Evolutionary conservation across 768 basidiomycete species (phyloP), one percentile per base, ranked within the genome.

Genomic region (Collybia sp.): DNA sequence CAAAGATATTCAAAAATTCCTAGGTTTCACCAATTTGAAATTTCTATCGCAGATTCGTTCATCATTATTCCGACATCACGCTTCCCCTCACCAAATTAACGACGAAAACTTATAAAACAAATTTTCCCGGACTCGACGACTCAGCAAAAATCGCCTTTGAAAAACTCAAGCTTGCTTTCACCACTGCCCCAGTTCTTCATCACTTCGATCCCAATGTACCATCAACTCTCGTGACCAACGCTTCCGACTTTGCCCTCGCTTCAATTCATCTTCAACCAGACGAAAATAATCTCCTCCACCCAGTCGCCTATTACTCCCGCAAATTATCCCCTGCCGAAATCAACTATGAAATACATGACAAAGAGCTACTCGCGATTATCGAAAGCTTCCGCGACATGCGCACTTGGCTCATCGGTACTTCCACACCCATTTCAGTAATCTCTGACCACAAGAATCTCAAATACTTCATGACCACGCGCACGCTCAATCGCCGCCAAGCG

Each of bases 281-380:
- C 40, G 30, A 56, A 6, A 18, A 57, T n/a, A 42, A 57, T 15
- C 30, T 40, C 3, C 63, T 65, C 44, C 68, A 66, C 16, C 73
- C 76, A 0, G 60, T 77, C 5, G 66, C 66, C 0, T 76, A 60
- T 48, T 52, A 59, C 13, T 73, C 67, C 40, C 46, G 33, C 19
- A 67, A 44, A 34, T 50, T 64, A 8, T 0, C 67, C 69, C 40
- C 62, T 68, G 52, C 69, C 0, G 67, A 80, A 54, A 42, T 59
- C 6, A 79, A 78, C 54, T 80, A 80, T 49, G 60, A 72, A 64
- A 30, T n/a, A n/a, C n/a, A n/a, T n/a, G n/a, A n/a, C n/a, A n/a
- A n/a, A n/a, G n/a, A n/a, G n/a, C n/a, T n/a, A n/a, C n/a, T n/a
- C n/a, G n/a, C n/a, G n/a, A n/a, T n/a, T n/a, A n/a, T n/a, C n/a